Base-by-base conservation (phyloP, 306 rosid species). In the Quercus rubra region DNA sequence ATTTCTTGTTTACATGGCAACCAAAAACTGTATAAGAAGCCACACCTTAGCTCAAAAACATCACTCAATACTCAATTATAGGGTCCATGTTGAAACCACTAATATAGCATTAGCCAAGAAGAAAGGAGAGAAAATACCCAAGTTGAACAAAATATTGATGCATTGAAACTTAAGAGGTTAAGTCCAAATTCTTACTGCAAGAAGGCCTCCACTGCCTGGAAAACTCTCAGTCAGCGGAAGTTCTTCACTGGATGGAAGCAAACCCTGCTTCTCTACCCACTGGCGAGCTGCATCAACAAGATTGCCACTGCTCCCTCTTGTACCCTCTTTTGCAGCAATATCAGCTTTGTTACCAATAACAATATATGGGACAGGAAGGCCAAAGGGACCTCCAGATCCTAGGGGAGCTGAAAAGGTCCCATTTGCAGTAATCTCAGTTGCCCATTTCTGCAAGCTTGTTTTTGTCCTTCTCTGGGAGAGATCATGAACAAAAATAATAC, bases 201-300 rank as follows among this genome's bases (percentile, higher is more conserved):
- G 59, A 81, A 91, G 91, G 83, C 94, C 88, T 77, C 96, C 98
- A 73, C 82, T 68, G 35, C 96, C 86, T 67, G 99, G 99, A 88
- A 96, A 96, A 87, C 88, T 88, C 80, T 93, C 99, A 13, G 98
- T 91, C 85, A 96, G 83, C 5, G 99, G 99, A 86, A 96, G 95
- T 85, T 96, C 99, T 86, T 96, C 98, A 71, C 96, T 96, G 84
- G 95, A 89, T 63, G 97, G 92, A 80, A 96, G 97, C 83, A 96
- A 84, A 83, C 99, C 99, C 88, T 96, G 98, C 91, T 93, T 96
- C 88, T 93, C 99, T 21, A 93, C 99, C 99, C 99, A 96, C 54
- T 93, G 99, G 62, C 98, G 98, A 79, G 99, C 99, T 79, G 59
- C 97, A 21, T 96, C 99, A 82, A 96, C 98, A 80, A 96, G 98